Evolutionary conservation across 2,329 filamentous ascomycete genomes (phyloP).

Genomic region (Zasmidium angulare): DNA sequence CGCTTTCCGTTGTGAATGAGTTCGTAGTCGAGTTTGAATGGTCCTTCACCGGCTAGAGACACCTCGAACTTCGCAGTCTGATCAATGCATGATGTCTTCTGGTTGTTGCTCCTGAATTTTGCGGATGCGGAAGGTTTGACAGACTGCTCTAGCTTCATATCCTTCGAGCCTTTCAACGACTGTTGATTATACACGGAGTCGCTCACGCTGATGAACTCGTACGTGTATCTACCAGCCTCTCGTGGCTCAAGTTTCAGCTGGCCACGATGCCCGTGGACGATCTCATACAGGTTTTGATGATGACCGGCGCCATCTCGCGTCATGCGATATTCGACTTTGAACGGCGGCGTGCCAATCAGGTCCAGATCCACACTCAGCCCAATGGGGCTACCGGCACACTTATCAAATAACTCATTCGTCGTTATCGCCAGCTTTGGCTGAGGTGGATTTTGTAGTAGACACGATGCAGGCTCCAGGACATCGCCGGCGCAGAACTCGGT

Average conservation of each 20-base stretch:
- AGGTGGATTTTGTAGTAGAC: constrained; percentile 84
- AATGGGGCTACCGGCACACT: constrained; percentile 90
- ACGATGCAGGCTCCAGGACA: constrained; percentile 90
- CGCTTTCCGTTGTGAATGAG: constrained; percentile 86
- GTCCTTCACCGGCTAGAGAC: constrained; percentile 74
- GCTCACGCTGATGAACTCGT: constrained; percentile 76
- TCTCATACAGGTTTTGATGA: constrained; percentile 50
- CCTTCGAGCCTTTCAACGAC: constrained; percentile 54
- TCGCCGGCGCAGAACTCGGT: constrained; percentile 84
- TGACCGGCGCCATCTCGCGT: constrained; percentile 59
- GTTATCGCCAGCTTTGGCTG: constrained; percentile 75
- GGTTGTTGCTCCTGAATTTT: constrained; percentile 58
- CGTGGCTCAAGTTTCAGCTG: constrained; percentile 82
- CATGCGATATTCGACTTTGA: constrained; percentile 76
- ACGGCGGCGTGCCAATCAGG: constrained; percentile 88
- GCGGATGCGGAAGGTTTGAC: constrained; percentile 92
- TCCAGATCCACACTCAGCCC: constrained; percentile 87
- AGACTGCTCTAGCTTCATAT: constrained; percentile 85
- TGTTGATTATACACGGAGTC: constrained; percentile 77
- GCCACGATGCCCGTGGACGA: constrained; percentile 70
- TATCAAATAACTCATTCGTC: constrained; percentile 83
- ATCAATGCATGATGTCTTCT: constrained; percentile 75
- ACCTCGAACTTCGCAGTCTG: constrained; percentile 75
- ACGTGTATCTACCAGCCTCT: constrained; percentile 81
- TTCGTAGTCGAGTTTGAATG: constrained; percentile 90